These are phyloP conservation scores for Darksidea phi DNA, from an alignment of 495 filamentous ascomycete species.

Conservation along the genomic window DNA sequence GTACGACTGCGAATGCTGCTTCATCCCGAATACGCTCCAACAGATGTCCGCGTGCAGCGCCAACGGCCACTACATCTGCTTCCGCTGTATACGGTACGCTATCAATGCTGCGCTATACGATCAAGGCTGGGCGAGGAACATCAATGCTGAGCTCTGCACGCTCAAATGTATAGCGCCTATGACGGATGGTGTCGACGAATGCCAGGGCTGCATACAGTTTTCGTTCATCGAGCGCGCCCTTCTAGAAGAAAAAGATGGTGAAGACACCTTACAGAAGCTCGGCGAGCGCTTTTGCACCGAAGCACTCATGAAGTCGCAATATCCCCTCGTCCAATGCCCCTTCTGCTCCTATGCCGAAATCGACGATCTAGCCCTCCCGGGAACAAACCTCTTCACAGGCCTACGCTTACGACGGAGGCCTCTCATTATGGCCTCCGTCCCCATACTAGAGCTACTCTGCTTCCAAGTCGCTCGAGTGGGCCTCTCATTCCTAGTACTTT, in stretches of 20 bases:
- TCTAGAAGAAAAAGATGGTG: constrained; percentile 61
- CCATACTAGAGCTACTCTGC: constrained; percentile 41
- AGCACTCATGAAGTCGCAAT: constrained; percentile 62
- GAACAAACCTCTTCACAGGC: constrained; percentile 38
- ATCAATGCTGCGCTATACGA: constrained; percentile 85
- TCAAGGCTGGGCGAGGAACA: constrained; percentile 82
- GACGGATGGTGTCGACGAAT: constrained; percentile 51
- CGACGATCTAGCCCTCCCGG: constrained; percentile 66
- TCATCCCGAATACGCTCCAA: constrained; percentile 73
- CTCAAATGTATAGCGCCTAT: constrained; percentile 78
- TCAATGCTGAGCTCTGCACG: constrained; percentile 66
- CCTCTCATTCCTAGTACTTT: constrained; percentile 50
- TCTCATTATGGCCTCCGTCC: constrained; percentile 18
- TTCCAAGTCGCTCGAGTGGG: constrained; percentile 46
- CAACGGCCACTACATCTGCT: constrained; percentile 79
- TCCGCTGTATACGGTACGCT: constrained; percentile 74
- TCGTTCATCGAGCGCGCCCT: constrained; percentile 71
- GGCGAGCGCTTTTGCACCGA: constrained; percentile 75
- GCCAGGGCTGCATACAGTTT: constrained; percentile 67
- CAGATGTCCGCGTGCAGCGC: constrained; percentile 71
- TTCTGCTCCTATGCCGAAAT: constrained; percentile 90
- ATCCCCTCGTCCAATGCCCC: constrained; percentile 81
- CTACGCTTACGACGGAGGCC: constrained; percentile 38
- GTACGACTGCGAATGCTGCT: constrained; percentile 92
- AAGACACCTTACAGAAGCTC: constrained; percentile 66